phyloP scores from a whole-genome alignment of 106 monocot genomes.

The Acanthochlamys bracteata region DNA sequence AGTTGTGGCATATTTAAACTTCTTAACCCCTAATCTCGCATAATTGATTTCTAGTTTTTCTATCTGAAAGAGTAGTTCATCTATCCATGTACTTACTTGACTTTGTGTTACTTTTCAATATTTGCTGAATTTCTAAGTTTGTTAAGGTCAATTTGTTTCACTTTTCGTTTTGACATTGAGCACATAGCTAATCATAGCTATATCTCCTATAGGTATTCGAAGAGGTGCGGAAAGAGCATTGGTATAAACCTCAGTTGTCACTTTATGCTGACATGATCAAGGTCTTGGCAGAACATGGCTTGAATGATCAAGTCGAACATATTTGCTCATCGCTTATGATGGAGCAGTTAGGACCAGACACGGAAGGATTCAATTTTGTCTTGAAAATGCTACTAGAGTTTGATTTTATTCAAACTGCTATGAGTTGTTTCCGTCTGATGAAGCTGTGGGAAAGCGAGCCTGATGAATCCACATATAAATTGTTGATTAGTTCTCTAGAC shows the following conservation, averaged over 20 bases:
- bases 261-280: constrained; percentile 55
- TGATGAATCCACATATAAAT: constrained; percentile 58
- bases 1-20: too few species aligned
- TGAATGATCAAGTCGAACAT: constrained; percentile 35
- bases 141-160: too few species aligned
- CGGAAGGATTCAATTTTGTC: constrained; percentile 70
- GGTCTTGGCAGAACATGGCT: constrained; percentile 44
- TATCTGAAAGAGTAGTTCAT: too few species aligned
- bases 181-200: too few species aligned
- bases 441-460: constrained; percentile 78
- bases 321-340: constrained; percentile 48
- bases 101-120: too few species aligned
- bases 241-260: constrained; percentile 66
- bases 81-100: too few species aligned
- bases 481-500: constrained; percentile 52
- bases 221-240: constrained; percentile 72
- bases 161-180: too few species aligned
- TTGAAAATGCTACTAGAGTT: constrained; percentile 47
- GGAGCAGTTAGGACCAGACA: constrained; percentile 47
- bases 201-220: constrained; percentile 94
- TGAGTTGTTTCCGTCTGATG: constrained; percentile 81
- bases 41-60: too few species aligned
- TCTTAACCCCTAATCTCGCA: too few species aligned
- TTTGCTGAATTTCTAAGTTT: too few species aligned
- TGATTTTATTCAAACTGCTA: constrained; percentile 40